Percentiles rank a stretch among this genome's conserved stretches.
These are phyloP conservation scores for Epicoccum nigrum DNA, from an alignment of 2,329 filamentous ascomycete species.

Conservation along the genomic window DNA sequence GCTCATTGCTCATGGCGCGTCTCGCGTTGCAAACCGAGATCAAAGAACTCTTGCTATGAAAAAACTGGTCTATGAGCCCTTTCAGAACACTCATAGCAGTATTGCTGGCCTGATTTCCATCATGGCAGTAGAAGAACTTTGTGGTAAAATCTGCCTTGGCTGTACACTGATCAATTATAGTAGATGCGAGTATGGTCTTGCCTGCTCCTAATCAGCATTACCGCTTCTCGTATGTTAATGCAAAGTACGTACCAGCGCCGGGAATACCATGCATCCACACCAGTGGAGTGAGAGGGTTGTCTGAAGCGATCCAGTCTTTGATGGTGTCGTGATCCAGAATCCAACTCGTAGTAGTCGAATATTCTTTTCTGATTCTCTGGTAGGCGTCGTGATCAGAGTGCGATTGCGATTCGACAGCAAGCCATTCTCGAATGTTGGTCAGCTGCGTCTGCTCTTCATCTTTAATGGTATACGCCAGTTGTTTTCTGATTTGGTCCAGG, in stretches of 20 bases:
- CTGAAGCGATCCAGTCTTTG: constrained; percentile 24
- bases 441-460: constrained; percentile 23
- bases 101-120: constrained; percentile 21
- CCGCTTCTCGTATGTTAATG: no score
- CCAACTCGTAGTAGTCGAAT: constrained; percentile 27
- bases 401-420: constrained; percentile 20
- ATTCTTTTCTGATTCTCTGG: constrained; percentile 10
- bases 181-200: constrained; percentile 37
- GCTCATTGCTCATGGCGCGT: constrained; percentile 23
- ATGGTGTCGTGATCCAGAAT: constrained; percentile 28
- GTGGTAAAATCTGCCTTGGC: constrained; percentile 5
- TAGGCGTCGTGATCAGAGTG: constrained; percentile 21
- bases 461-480: constrained; percentile 14
- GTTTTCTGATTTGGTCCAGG: background rate
- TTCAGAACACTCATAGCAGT: constrained; percentile 24
- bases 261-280: constrained; percentile 32
- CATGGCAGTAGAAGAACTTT: constrained; percentile 33
- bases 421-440: constrained; percentile 22
- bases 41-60: constrained; percentile 21
- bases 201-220: constrained; percentile 17
- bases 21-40: constrained; percentile 22
- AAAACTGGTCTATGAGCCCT: constrained; percentile 26
- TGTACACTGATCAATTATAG: constrained; percentile 28
- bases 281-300: constrained; percentile 12
- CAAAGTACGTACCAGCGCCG: constrained; percentile 28